phyloP scores from a whole-genome alignment of 179 eudicot genomes.

The Drosera spatulata region DNA sequence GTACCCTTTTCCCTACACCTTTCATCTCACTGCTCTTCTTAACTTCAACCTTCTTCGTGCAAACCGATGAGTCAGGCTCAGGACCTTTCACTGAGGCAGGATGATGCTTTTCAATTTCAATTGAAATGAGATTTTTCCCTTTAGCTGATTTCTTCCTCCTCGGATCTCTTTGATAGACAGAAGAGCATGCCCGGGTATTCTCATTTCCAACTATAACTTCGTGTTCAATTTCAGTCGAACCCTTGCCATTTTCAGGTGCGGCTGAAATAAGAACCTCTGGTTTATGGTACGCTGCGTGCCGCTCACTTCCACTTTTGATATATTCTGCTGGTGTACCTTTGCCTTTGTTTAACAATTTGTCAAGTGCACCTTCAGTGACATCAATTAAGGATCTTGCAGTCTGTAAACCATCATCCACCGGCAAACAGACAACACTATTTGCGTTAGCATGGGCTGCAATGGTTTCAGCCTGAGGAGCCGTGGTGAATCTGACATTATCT shows the following conservation, averaged over 20 bases:
- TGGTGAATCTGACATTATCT: slow-evolving; percentile 6
- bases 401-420: slow-evolving; percentile 34
- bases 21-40: slow-evolving; percentile 13
- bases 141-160: slow-evolving; percentile 16
- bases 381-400: background rate
- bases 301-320: background rate
- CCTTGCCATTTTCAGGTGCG: slow-evolving; percentile 3
- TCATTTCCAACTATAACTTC: slow-evolving; percentile 1
- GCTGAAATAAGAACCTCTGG: slow-evolving; percentile 2
- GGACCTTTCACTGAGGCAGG: slow-evolving; percentile 8
- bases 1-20: slow-evolving; percentile 8
- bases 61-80: slow-evolving; percentile 2
- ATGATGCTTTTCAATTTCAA: slow-evolving; percentile 18
- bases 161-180: slow-evolving; percentile 12
- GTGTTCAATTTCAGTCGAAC: slow-evolving; percentile 12
- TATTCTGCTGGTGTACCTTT: background rate
- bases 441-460: slow-evolving; percentile 9
- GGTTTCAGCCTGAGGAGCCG: slow-evolving; percentile 10
- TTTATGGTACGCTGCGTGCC: slow-evolving; percentile 3
- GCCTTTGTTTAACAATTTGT: slow-evolving; percentile 1
- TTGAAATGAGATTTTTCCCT: slow-evolving; percentile 25
- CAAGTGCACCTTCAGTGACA: slow-evolving; percentile 17
- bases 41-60: slow-evolving; percentile 8
- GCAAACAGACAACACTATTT: background rate
- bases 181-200: slow-evolving; percentile 15